A percentile compares a stretch with the other conserved stretches of the same genome.
Conservation (phyloP, 1,139 yeast genomes). For the Candida sp. region DNA sequence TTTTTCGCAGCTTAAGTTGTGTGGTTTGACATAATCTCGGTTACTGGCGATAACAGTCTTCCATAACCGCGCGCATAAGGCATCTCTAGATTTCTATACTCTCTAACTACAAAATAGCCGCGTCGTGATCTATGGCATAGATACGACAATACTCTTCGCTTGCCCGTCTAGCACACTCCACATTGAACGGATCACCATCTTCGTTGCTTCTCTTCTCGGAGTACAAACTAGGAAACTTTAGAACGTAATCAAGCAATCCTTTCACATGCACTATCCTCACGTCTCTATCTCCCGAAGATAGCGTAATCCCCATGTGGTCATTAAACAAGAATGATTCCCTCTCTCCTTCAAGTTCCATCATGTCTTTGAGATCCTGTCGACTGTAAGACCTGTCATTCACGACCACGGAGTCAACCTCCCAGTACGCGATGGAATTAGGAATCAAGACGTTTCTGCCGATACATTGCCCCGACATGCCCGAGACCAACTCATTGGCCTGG, state of each 20-base stretch:
- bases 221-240: slow-evolving; percentile 24
- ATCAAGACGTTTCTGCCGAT: slow-evolving; percentile 41
- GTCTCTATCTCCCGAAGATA: slow-evolving; percentile 49
- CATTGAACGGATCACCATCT: slow-evolving; percentile 16
- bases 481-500: slow-evolving; percentile 24
- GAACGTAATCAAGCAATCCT: slow-evolving; percentile 45
- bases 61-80: too few relatives aligned
- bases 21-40: not conserved
- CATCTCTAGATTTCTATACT: not conserved
- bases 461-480: slow-evolving; percentile 19
- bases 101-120: not conserved
- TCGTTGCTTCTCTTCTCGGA: not conserved
- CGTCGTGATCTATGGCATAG: slow-evolving; percentile 16
- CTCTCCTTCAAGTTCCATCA: not conserved
- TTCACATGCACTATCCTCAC: slow-evolving; percentile 44
- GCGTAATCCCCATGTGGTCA: slow-evolving; percentile 49
- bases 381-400: too few relatives aligned
- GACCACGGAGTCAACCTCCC: not conserved
- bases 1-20: slow-evolving; percentile 5
- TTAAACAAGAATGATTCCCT: slow-evolving; percentile 14
- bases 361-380: too few relatives aligned
- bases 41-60: too few relatives aligned
- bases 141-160: slow-evolving; percentile 26
- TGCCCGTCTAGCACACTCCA: slow-evolving; percentile 29
- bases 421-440: slow-evolving; percentile 51